These are phyloP conservation scores for Calonectria hongkongensis DNA, from an alignment of 2,329 filamentous ascomycete species.

Conservation along the genomic window DNA sequence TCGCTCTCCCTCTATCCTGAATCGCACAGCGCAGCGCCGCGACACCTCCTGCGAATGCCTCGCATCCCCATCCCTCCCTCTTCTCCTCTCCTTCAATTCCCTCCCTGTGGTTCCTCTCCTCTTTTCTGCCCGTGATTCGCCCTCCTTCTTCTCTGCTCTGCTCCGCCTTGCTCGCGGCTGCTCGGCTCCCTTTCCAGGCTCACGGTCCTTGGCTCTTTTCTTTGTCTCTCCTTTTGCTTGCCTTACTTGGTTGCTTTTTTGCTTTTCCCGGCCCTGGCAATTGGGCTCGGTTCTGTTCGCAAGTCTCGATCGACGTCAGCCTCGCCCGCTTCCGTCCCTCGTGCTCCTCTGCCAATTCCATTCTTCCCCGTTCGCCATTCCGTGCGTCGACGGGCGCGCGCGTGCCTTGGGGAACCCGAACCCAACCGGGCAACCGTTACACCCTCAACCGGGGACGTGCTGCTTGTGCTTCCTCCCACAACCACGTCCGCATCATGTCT, in stretches of 20 bases:
- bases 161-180: constrained; percentile 42
- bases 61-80: constrained; percentile 39
- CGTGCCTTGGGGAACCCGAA: constrained; percentile 44
- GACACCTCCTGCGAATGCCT: constrained; percentile 47
- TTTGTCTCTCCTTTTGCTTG: constrained; percentile 46
- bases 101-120: constrained; percentile 18
- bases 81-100: constrained; percentile 45
- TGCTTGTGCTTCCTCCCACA: constrained; percentile 36
- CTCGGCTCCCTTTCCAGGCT: constrained; percentile 35
- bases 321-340: constrained; percentile 40
- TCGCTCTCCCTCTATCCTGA: constrained; percentile 40
- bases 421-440: constrained; percentile 44
- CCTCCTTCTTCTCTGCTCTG: constrained; percentile 27
- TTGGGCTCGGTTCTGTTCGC: constrained; percentile 28
- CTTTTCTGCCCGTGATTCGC: constrained; percentile 31
- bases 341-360: constrained; percentile 40
- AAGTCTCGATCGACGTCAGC: constrained; percentile 40
- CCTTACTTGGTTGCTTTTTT: constrained; percentile 47
- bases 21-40: constrained; percentile 45
- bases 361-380: constrained; percentile 38
- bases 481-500: constrained; percentile 72
- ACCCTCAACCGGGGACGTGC: constrained; percentile 39
- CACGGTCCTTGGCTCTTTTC: constrained; percentile 38
- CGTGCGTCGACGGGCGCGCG: constrained; percentile 34
- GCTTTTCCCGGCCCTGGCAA: constrained; percentile 40